Evolutionary conservation across 2,329 filamentous ascomycete species (phyloP), one percentile per base, ranked within the genome.

Genomic region (Diaporthe humulicola): DNA sequence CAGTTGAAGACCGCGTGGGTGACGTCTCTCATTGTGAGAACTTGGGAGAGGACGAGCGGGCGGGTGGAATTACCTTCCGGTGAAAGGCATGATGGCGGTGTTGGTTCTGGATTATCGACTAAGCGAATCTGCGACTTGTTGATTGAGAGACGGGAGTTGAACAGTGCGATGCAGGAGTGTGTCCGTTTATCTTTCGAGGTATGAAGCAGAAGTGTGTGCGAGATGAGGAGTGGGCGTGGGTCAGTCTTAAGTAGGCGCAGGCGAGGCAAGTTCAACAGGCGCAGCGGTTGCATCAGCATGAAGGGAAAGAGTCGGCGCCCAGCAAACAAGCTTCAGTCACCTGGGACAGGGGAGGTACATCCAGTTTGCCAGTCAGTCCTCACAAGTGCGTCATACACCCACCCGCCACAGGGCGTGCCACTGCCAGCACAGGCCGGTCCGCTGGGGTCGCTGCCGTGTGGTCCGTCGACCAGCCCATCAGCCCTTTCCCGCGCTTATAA

Each of bases 31-130:
- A 6, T n/a, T n/a, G n/a, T 10, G 4, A 7, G 48, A 2, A 15
- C 8, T 22, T 3, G 9, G 9, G 19, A 19, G 40, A 19, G 33
- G 38, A 61, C 10, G 25, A 30, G 52, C n/a, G 56, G 66, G 45
- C 15, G 69, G 45, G 71, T n/a, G n/a, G 75, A 77, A 87, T 83
- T 88, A 90, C 89, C 88, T 90, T 69, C 84, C 86, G 81, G 89
- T 91, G 87, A 91, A 89, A 85, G 89, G 82, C 89, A 91, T 91
- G 77, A 73, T 89, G 85, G 70, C 61, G 75, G 73, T 71, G 12
- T 78, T 76, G 70, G 71, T 50, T 45, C 45, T 36, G 45, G 33
- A 5, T 71, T 58, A 40, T 73, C 14, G 57, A 36, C 6, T 56
- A 38, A 17, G 28, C 17, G 10, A 22, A 58, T 15, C 28, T 38